Evolutionary conservation across 2,329 filamentous ascomycete species (phyloP).

Genomic region (Aspergillus sp.): DNA sequence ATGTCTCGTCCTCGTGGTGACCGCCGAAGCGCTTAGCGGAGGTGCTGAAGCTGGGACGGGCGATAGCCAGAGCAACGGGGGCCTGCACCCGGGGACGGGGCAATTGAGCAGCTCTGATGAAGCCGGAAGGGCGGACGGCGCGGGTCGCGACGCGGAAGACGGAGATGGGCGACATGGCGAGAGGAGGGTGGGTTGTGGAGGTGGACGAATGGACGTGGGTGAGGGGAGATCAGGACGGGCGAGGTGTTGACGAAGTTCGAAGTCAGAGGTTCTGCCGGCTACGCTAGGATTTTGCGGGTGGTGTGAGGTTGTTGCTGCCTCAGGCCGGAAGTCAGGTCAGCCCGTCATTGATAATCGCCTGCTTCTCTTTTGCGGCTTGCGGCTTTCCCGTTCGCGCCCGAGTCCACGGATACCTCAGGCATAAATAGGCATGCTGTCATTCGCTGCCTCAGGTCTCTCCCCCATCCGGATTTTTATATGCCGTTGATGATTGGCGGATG

Average conservation of each 20-base stretch:
- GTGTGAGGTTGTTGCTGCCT: slow-evolving; percentile 36
- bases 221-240: slow-evolving; percentile 20
- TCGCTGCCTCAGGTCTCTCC: background rate
- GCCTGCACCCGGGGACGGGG: slow-evolving; percentile 60
- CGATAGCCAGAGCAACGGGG: slow-evolving; percentile 55
- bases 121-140: slow-evolving; percentile 58
- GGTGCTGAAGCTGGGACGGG: slow-evolving; percentile 62
- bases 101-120: slow-evolving; percentile 66
- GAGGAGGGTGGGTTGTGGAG: slow-evolving; percentile 26
- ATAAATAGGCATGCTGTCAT: background rate
- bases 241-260: slow-evolving; percentile 27
- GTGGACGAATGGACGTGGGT: slow-evolving; percentile 28
- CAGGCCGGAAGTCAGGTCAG: slow-evolving; percentile 14
- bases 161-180: slow-evolving; percentile 65
- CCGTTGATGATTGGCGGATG: slow-evolving; percentile 29
- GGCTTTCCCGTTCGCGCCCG: slow-evolving; percentile 25
- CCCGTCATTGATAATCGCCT: slow-evolving; percentile 18
- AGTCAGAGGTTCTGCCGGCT: slow-evolving; percentile 24
- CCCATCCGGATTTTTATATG: slow-evolving; percentile 25
- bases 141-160: slow-evolving; percentile 73
- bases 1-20: slow-evolving; percentile 88
- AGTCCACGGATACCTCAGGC: slow-evolving; percentile 32
- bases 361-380: slow-evolving; percentile 17
- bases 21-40: slow-evolving; percentile 59
- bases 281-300: slow-evolving; percentile 43